phyloP scores from a whole-genome alignment of 2,329 filamentous ascomycete species.

The Neofusicoccum cordaticola region DNA sequence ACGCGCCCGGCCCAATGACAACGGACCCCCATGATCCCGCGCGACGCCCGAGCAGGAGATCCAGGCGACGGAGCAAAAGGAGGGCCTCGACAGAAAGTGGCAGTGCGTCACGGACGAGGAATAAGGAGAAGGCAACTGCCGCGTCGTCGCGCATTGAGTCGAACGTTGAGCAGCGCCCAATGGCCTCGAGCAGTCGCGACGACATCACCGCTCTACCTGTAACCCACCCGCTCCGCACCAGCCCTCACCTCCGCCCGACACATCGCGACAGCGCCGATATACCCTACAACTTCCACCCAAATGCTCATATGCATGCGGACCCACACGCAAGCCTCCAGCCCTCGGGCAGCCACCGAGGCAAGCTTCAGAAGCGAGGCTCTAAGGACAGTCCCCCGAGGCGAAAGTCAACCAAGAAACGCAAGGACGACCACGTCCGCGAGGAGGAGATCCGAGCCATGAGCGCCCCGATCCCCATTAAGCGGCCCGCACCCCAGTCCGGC shows the following conservation, averaged over 20 bases:
- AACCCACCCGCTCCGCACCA: conserved; percentile 40
- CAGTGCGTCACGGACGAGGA: conserved; percentile 12
- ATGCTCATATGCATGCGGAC: conserved; percentile 24
- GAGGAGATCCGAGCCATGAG: conserved; percentile 87
- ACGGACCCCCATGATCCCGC: conserved; percentile 16
- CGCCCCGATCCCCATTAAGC: conserved; percentile 61
- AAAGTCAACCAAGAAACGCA: conserved; percentile 70
- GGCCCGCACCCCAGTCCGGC: conserved; percentile 59
- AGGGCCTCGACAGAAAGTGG: conserved; percentile 18
- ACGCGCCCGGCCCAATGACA: conserved; percentile 22
- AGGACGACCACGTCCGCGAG: conserved; percentile 74
- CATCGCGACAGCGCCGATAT: conserved; percentile 38
- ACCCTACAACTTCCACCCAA: conserved; percentile 43
- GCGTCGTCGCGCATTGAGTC: conserved; percentile 10
- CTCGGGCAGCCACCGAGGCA: conserved; percentile 42
- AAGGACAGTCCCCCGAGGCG: conserved; percentile 59
- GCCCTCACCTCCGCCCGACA: conserved; percentile 48
- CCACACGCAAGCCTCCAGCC: conserved; percentile 34
- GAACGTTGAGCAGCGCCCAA: conserved; percentile 6
- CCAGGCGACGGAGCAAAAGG: conserved; percentile 28
- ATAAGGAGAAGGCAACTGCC: conserved; percentile 7
- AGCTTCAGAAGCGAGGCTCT: conserved; percentile 52
- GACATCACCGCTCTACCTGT: conserved; percentile 48
- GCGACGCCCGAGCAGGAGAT: conserved; percentile 15
- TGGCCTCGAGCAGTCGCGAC: conserved; percentile 34